A percentile compares a stretch with the other conserved stretches of the same genome.
phyloP scores from a whole-genome alignment of 2,329 filamentous ascomycete species.

The Mollisiaceae sp. region DNA sequence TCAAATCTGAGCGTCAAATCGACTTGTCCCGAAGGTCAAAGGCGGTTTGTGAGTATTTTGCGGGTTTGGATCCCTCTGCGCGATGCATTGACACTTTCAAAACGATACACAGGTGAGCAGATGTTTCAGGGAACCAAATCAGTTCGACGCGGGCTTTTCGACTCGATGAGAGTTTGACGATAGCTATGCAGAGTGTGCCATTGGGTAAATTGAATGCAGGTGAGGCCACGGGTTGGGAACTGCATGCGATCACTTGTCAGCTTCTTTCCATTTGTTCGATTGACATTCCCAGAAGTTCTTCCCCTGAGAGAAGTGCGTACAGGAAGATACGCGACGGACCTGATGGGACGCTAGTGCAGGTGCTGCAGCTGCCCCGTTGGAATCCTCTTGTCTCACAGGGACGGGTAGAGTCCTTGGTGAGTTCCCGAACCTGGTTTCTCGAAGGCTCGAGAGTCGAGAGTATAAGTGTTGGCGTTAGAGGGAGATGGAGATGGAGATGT shows the following conservation, averaged over 20 bases:
- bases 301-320: not conserved
- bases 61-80: conserved; percentile 28
- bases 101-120: conserved; percentile 27
- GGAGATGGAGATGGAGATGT: not conserved
- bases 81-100: conserved; percentile 38
- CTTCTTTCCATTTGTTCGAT: conserved; percentile 6
- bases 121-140: conserved; percentile 33
- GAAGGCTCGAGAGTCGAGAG: conserved; percentile 6
- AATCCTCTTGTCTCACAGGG: not conserved
- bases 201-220: conserved; percentile 31
- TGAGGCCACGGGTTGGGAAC: conserved; percentile 7
- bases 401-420: not conserved
- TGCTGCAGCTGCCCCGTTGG: not conserved
- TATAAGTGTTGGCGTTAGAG: not conserved
- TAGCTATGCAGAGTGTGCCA: conserved; percentile 31
- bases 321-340: conserved; percentile 1
- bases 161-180: conserved; percentile 32
- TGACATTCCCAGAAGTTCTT: not conserved
- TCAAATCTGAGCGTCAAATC: conserved; percentile 23
- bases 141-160: conserved; percentile 24
- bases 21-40: conserved; percentile 18
- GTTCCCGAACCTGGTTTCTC: not conserved
- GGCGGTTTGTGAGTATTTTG: conserved; percentile 15
- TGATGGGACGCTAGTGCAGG: conserved; percentile 6
- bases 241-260: conserved; percentile 9